Base-by-base conservation (phyloP, 129 eudicot genomes). In the Chrysanthemum makinoi region DNA sequence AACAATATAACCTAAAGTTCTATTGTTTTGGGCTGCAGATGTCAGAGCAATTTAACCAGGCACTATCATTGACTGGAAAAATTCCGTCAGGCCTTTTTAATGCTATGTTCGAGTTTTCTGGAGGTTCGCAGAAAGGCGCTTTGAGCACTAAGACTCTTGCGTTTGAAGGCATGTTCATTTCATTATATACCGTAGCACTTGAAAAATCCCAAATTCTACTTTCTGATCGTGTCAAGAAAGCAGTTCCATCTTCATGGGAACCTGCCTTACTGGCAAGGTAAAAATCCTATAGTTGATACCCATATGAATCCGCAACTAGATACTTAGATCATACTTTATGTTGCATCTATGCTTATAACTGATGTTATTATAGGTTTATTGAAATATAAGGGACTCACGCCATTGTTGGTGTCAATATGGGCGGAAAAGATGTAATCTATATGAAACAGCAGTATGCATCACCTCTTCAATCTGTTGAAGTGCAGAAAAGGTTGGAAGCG, bases 71-170 rank as follows among this genome's bases (percentile, higher is more conserved):
- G 80, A 83, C 95, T 3, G 98, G 98, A 15, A 94, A 94, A 81
- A 88, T 94, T 66, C 97, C 98, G 74, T 89, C 93, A 3, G 98
- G 98, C 44, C 96, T 82, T 68, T 95, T 95, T 78, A 90, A 95
- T 69, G 44, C 97, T 19, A 88, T 88, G 96, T 90, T 90, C 62
- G 99, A 90, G 35, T 95, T 86, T 81, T 77, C 96, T 20, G 96
- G 97, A 65, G 86, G 94, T 77, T 95, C 97, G 99, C 97, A 90
- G 78, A 95, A 90, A 80, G 99, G 90, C 76, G 99, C 97, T 30
- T 85, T 96, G 58, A 74, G 80, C 75, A 88, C 99, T 49, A 95
- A 90, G 83, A 79, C 99, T 52, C 93, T 95, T 59, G 89, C 99
- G 47, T 90, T 90, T 84, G 99, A 95, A 75, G 97, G 99, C 53